Conservation (phyloP, 805 yeast species). For the Schwanniomyces sp. region DNA sequence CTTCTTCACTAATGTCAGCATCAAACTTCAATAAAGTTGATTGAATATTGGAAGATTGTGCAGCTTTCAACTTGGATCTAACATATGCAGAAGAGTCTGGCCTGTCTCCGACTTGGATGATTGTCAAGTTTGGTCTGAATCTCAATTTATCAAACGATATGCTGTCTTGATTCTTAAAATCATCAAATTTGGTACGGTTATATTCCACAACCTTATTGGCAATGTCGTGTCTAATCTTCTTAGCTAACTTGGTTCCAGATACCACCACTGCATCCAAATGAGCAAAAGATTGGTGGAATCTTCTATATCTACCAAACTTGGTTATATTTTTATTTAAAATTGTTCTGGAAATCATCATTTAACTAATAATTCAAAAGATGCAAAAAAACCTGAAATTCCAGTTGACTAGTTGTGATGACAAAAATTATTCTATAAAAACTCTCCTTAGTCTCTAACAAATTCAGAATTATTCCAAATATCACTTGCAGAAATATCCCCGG, state of each 20-base stretch:
- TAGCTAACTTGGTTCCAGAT: conserved; percentile 45
- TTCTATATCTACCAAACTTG: background rate
- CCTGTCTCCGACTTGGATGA: conserved; percentile 86
- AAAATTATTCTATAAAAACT: background rate
- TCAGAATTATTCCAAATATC: background rate
- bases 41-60: conserved; percentile 73
- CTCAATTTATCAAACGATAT: conserved; percentile 28
- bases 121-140: conserved; percentile 75
- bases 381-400: background rate
- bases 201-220: conserved; percentile 40
- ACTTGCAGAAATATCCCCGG: background rate
- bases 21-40: conserved; percentile 67
- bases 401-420: background rate
- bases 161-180: conserved; percentile 11
- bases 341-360: conserved; percentile 1
- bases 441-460: background rate
- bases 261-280: conserved; percentile 19
- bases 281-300: background rate
- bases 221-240: conserved; percentile 32
- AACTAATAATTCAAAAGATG: background rate
- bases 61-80: conserved; percentile 87
- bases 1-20: conserved; percentile 59
- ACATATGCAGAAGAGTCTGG: conserved; percentile 93
- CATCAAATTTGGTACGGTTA: conserved; percentile 29
- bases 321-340: background rate